phyloP scores from a whole-genome alignment of 345 rosid species.

The Boechera divaricarpa region DNA sequence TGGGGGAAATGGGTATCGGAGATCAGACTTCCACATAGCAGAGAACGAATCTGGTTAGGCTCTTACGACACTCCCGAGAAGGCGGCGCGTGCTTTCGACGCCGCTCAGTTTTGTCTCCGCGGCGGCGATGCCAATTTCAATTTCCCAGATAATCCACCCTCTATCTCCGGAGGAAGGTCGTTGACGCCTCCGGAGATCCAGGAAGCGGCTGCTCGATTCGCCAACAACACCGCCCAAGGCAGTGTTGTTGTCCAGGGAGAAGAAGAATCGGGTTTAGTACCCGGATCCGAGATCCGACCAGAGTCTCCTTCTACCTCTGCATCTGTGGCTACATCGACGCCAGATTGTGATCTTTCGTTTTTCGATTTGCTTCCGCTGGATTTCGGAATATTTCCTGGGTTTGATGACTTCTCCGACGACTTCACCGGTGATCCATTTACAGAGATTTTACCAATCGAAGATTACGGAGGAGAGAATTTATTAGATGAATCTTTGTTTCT shows the following conservation, averaged over 20 bases:
- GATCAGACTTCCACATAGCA: conserved; percentile 76
- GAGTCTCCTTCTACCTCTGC: conserved; percentile 57
- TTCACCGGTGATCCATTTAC: conserved; percentile 30
- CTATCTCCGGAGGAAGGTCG: conserved; percentile 56
- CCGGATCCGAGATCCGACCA: conserved; percentile 44
- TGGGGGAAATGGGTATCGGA: conserved; percentile 98
- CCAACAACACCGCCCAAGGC: conserved; percentile 42
- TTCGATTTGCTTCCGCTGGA: conserved; percentile 48
- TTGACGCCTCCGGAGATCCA: conserved; percentile 63
- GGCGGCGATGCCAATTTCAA: conserved; percentile 66
- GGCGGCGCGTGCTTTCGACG: conserved; percentile 90
- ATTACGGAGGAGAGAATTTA: conserved; percentile 48
- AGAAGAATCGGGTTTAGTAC: conserved; percentile 23
- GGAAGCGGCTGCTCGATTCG: conserved; percentile 64
- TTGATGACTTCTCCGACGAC: conserved; percentile 55
- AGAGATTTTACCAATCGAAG: conserved; percentile 28
- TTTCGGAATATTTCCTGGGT: conserved; percentile 58
- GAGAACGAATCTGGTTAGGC: conserved; percentile 90
- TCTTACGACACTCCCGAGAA: conserved; percentile 76
- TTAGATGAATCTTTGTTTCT: conserved; percentile 58
- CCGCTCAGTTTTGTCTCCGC: conserved; percentile 78
- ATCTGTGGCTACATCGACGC: conserved; percentile 44
- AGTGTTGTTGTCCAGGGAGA: background rate
- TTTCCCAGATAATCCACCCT: conserved; percentile 74
- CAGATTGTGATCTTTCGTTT: conserved; percentile 38